These are phyloP conservation scores for Daedaleopsis sinensis DNA, from an alignment of 768 basidiomycete genomes.

Conservation along the genomic window DNA sequence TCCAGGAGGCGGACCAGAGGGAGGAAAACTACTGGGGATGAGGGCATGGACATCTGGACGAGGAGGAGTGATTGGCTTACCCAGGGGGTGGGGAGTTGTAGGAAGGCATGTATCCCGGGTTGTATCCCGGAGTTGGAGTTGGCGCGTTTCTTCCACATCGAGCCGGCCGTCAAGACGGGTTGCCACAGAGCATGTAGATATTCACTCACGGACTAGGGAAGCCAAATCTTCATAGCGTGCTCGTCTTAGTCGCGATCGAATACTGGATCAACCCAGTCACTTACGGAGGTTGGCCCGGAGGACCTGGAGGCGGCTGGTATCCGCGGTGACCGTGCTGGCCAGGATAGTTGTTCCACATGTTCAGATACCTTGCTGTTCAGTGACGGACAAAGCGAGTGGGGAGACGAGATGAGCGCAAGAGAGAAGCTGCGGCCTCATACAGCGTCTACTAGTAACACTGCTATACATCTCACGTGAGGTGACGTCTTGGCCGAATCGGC, in stretches of 20 bases:
- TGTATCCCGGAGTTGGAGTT: conserved; percentile 15
- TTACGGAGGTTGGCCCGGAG: conserved; percentile 17
- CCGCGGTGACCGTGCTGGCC: conserved; percentile 17
- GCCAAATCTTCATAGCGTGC: neutral
- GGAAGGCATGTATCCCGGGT: conserved; percentile 16
- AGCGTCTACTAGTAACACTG: too few relatives aligned
- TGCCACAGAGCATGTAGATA: neutral
- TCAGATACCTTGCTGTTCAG: too few relatives aligned
- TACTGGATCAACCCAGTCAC: neutral
- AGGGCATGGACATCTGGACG: neutral
- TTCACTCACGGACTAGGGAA: conserved; percentile 17
- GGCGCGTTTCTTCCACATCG: conserved; percentile 9
- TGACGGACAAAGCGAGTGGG: too few relatives aligned
- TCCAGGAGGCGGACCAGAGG: conserved; percentile 24
- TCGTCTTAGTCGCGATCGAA: neutral
- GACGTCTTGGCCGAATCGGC: too few relatives aligned
- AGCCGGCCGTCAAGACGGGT: neutral
- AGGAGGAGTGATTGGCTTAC: conserved; percentile 4
- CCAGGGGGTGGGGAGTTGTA: conserved; percentile 23
- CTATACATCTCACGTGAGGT: too few relatives aligned
- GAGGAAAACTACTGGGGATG: neutral
- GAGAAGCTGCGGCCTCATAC: too few relatives aligned
- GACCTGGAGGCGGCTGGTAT: conserved; percentile 13
- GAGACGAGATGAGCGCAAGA: too few relatives aligned
- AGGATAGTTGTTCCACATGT: conserved; percentile 24